Evolutionary conservation across 2,329 filamentous ascomycete species (phyloP), one percentile per base, ranked within the genome.

Genomic region (Endothia cerciana): DNA sequence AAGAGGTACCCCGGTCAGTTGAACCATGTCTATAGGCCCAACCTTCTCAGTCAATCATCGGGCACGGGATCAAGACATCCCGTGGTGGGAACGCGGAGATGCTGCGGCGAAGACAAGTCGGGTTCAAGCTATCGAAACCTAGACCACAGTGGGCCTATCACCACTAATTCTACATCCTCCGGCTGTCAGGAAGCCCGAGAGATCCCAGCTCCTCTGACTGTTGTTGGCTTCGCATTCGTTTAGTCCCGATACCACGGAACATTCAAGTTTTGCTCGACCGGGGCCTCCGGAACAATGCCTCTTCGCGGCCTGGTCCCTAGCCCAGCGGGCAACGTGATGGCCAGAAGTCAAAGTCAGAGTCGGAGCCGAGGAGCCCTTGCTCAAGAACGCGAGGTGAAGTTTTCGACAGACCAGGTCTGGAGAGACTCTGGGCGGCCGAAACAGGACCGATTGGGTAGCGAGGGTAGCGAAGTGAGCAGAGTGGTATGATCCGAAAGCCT

Each of bases 401-500:
- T 2, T 47, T 19, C 30, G 30, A n/a, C 28, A 61, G n/a, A n/a
- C n/a, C n/a, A n/a, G 55, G 25, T 8, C 33, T 41, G n/a, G 30
- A 8, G 60, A 13, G 25, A 6, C 25, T 30, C 45, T 58, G 19
- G 41, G 6, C 19, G 49, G 45, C 57, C 65, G 65, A 64, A 66
- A 49, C 22, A 55, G 36, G 49, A 41, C 65, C 65, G 65, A 66
- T 61, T 66, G 65, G 65, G 19, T 28, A 22, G 33, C 33, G n/a
- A n/a, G n/a, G n/a, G 33, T 36, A 25, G 3, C 6, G 25, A 2
- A 55, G 15, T 15, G 33, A 57, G 28, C 4, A 57, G 47, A 15
- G 49, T 62, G 60, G 49, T 41, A 40, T 40, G 60, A 62, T 62
- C 47, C 57, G 15, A 28, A 28, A 19, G 19, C 25, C 22, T 45